phyloP scores from a whole-genome alignment of 371 early-diverging fungal species.

The Saksenaea oblongispora region DNA sequence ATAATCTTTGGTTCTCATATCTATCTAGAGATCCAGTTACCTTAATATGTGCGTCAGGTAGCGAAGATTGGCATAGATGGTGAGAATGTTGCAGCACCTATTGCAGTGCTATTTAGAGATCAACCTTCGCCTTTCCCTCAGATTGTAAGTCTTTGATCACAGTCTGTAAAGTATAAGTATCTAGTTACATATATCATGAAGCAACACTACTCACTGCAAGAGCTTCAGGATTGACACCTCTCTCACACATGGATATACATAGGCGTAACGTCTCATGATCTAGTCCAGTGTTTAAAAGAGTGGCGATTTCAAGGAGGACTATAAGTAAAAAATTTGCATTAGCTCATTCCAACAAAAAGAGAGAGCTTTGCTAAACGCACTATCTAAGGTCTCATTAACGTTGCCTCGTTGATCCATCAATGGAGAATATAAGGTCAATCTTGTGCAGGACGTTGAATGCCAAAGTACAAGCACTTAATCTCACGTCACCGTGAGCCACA shows the following conservation, averaged over 20 bases:
- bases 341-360: not conserved
- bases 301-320: conserved; percentile 70
- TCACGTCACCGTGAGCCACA: not conserved
- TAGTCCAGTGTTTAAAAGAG: conserved; percentile 71
- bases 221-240: conserved; percentile 85
- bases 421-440: not conserved
- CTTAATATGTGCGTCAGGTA: too few relatives aligned
- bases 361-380: conserved; percentile 8
- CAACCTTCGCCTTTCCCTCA: not conserved
- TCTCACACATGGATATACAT: conserved; percentile 73
- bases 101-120: too few relatives aligned
- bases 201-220: conserved; percentile 58
- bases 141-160: conserved; percentile 11
- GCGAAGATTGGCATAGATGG: too few relatives aligned
- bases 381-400: conserved; percentile 26
- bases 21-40: too few relatives aligned
- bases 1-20: too few relatives aligned
- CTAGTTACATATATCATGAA: not conserved
- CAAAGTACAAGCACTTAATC: not conserved
- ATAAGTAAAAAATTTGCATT: not conserved
- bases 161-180: not conserved
- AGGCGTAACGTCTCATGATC: conserved; percentile 71
- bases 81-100: too few relatives aligned
- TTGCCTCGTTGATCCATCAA: not conserved
- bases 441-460: too few relatives aligned